Percentiles rank a stretch among this genome's conserved stretches.
Evolutionary conservation across 2,329 filamentous ascomycete genomes (phyloP).

Genomic region (Xylariales sp.): DNA sequence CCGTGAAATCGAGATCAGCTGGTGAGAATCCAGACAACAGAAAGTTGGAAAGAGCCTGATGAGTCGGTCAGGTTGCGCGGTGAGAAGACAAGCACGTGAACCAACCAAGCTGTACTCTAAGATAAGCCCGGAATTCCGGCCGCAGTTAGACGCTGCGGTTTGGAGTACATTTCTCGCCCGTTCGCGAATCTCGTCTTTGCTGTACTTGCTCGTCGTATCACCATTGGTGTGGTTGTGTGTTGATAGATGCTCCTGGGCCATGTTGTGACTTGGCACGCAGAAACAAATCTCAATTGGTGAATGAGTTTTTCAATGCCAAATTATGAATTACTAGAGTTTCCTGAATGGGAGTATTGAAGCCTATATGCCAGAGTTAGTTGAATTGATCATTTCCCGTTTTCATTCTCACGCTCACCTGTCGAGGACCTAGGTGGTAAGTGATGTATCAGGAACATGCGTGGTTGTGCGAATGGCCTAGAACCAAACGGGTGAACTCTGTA

Average conservation of each 20-base stretch:
- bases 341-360: neutral
- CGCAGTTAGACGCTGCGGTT: neutral
- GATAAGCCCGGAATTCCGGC: neutral
- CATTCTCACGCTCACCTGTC: neutral
- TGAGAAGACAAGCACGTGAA: neutral
- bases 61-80: neutral
- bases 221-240: neutral
- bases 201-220: neutral
- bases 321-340: neutral
- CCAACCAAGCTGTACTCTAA: conserved; percentile 7
- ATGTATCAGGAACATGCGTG: too few species aligned
- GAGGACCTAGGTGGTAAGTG: too few species aligned
- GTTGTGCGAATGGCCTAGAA: too few species aligned
- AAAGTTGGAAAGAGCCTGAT: conserved; percentile 12
- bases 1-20: neutral
- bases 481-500: too few species aligned
- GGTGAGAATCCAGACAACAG: conserved; percentile 4
- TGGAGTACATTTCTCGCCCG: conserved; percentile 2
- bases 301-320: neutral
- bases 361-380: conserved; percentile 1
- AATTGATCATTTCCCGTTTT: neutral
- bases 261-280: neutral
- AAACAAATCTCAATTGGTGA: neutral
- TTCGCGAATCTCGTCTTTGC: neutral
- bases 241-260: conserved; percentile 5